These are phyloP conservation scores for Penicillium sp. DNA, from an alignment of 2,329 filamentous ascomycete species.

Conservation along the genomic window DNA sequence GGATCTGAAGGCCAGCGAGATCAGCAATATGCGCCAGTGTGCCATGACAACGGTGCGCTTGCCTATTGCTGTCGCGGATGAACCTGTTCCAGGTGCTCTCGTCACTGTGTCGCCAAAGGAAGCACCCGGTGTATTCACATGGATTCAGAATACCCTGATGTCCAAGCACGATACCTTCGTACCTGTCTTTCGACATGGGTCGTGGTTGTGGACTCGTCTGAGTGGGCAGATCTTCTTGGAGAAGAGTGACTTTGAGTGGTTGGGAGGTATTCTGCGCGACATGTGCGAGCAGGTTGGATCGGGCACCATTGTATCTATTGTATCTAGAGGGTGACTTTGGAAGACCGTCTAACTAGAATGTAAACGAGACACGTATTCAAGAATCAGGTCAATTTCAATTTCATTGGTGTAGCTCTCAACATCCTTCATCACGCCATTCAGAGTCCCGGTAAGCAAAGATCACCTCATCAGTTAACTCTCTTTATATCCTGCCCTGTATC, in stretches of 20 bases:
- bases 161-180: conserved; percentile 68
- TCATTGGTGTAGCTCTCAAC: not conserved
- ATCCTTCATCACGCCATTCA: conserved; percentile 14
- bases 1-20: conserved; percentile 26
- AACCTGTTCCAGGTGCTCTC: not conserved
- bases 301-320: not conserved
- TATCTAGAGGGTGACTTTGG: not conserved
- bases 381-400: not conserved
- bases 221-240: conserved; percentile 85
- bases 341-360: not conserved
- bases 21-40: conserved; percentile 55
- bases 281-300: conserved; percentile 50
- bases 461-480: conserved; percentile 10
- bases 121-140: conserved; percentile 47
- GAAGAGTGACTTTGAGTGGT: conserved; percentile 69
- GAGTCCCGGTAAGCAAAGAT: conserved; percentile 4
- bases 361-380: not conserved
- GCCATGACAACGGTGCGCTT: conserved; percentile 69
- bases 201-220: conserved; percentile 65
- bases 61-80: conserved; percentile 51
- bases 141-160: conserved; percentile 54
- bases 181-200: conserved; percentile 57
- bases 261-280: conserved; percentile 55
- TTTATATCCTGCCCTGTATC: conserved; percentile 5
- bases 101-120: conserved; percentile 40